Percentiles rank a stretch among this genome's conserved stretches.
Conservation (phyloP, 805 yeast genomes). For the Cyberlindnera mrakii region DNA sequence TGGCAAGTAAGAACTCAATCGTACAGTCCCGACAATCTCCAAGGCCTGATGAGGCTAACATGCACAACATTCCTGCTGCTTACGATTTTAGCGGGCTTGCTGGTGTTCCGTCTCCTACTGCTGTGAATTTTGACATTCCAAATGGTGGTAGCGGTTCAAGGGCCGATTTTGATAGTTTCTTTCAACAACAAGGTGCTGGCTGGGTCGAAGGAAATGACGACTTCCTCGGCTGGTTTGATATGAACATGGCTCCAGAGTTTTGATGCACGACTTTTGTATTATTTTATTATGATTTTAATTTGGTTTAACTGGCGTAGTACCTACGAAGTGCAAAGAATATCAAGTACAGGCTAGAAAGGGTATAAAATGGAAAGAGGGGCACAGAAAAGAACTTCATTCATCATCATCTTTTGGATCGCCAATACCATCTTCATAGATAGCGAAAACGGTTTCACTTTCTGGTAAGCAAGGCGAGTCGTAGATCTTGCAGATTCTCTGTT, state of each 20-base stretch:
- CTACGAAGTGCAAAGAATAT: neutral
- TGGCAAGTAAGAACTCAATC: conserved; percentile 15
- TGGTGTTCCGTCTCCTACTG: conserved; percentile 9
- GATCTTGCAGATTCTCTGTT: conserved; percentile 88
- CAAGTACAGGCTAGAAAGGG: neutral
- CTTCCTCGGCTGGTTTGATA: conserved; percentile 90
- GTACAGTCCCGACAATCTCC: conserved; percentile 6
- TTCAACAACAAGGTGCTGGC: conserved; percentile 71
- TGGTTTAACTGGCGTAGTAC: neutral
- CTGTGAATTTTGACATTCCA: conserved; percentile 6
- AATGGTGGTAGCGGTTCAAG: conserved; percentile 3
- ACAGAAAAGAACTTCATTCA: conserved; percentile 6
- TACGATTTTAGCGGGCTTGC: conserved; percentile 14
- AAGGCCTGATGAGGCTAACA: neutral
- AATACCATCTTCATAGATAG: conserved; percentile 93
- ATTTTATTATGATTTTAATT: conserved; percentile 4
- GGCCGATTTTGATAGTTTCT: conserved; percentile 46
- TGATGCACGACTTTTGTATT: conserved; percentile 17
- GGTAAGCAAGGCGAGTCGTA: conserved; percentile 97
- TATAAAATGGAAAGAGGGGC: neutral
- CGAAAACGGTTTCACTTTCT: conserved; percentile 91
- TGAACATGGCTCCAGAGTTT: conserved; percentile 63
- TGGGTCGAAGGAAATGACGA: conserved; percentile 89
- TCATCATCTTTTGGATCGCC: conserved; percentile 82
- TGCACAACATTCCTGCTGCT: neutral